Evolutionary conservation across 345 rosid species (phyloP), one percentile per base, ranked within the genome.

Genomic region (Cochlearia excelsa): DNA sequence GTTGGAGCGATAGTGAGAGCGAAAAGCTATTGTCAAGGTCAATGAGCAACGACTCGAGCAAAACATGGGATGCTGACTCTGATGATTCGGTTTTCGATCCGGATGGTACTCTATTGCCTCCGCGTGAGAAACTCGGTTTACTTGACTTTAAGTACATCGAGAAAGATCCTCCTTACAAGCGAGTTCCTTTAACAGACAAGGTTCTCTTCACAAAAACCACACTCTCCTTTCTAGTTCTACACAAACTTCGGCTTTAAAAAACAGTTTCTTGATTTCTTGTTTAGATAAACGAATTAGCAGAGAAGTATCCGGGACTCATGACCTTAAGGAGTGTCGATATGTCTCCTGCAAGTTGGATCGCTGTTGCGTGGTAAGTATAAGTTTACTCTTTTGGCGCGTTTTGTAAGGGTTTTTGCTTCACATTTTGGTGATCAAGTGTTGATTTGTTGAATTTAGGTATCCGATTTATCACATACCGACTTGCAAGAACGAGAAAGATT

Each of bases 291-390:
- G 75, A 78, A 69, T 60, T 84, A 57, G 73, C 83, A 5, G 69
- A 43, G 67, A 71, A 54, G 48, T 51, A 78, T 71, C 81, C 79
- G 0, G 87, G 74, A 45, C 57, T 87, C 42, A 74, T 71, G 75
- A 78, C 89, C 11, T 75, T 82, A 11, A 77, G 74, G 70, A 87
- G 83, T 50, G 77, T 80, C n/a, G 88, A 88, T 74, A 76, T 88
- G 67, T 85, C 85, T 7, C 90, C 96, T 4, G 92, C 93, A n/a
- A 88, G 92, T 70, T 88, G 96, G 96, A 81, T 88, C 84, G 81
- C 93, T 9, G 79, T 88, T 61, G 83, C 96, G 5, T 88, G 96
- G 96, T 86, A 65, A 73, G 67, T 27, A 9, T 33, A 2, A 33
- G 35, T 33, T 33, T 33, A 33, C 35, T 33, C 5, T 33, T 5